These are phyloP conservation scores for Stagonosporopsis cucurbitacearum DNA, from an alignment of 2,329 filamentous ascomycete species.

Conservation along the genomic window DNA sequence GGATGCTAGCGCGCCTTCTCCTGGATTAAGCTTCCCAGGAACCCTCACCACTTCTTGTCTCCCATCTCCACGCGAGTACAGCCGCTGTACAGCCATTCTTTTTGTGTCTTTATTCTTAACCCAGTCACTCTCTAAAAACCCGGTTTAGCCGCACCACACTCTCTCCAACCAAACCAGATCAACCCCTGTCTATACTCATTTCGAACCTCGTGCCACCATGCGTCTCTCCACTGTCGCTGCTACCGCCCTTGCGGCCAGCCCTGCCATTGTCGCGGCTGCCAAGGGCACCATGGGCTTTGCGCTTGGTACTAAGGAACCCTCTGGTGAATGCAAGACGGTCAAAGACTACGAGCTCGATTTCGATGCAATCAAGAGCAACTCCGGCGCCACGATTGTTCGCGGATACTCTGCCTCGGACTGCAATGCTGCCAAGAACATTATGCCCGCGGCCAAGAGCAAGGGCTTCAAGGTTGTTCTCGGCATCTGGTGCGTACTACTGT, in stretches of 20 bases:
- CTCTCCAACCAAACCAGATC: neutral
- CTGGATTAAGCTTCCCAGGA: constrained; percentile 30
- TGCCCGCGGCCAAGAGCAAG: constrained; percentile 70
- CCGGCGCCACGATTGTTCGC: constrained; percentile 64
- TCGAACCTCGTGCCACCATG: constrained; percentile 31
- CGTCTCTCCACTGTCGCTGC: constrained; percentile 44
- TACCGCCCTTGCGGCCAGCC: constrained; percentile 47
- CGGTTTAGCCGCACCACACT: neutral
- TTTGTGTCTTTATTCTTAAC: constrained; percentile 23
- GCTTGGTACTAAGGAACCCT: constrained; percentile 68
- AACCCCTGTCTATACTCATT: constrained; percentile 3
- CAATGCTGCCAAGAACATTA: constrained; percentile 65
- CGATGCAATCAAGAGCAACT: constrained; percentile 61
- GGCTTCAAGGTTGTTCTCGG: constrained; percentile 73
- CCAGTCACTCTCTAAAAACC: constrained; percentile 20
- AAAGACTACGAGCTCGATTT: constrained; percentile 71
- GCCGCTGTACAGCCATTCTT: constrained; percentile 37
- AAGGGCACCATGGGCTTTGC: constrained; percentile 68
- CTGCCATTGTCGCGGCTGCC: constrained; percentile 57
- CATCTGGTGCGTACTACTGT: constrained; percentile 63
- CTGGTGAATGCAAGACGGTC: constrained; percentile 65
- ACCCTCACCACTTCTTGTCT: constrained; percentile 20
- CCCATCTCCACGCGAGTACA: constrained; percentile 26
- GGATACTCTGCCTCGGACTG: constrained; percentile 73
- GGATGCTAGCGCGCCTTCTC: constrained; percentile 32